phyloP scores from a whole-genome alignment of 768 basidiomycete species.

The Lactarius hengduanensis region DNA sequence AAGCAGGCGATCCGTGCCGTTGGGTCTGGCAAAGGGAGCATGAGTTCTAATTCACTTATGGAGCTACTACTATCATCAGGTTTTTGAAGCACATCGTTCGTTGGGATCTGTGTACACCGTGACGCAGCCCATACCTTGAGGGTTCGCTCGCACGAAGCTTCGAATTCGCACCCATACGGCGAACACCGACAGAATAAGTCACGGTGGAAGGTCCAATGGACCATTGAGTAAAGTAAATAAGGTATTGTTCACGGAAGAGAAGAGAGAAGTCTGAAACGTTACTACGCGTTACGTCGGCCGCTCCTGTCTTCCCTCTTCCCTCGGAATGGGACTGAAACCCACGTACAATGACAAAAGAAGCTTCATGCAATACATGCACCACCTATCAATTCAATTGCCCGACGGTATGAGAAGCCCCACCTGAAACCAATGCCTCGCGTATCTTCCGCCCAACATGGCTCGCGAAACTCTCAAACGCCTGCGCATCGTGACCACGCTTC shows the following conservation, averaged over 20 bases:
- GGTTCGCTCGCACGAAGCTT: too few relatives aligned
- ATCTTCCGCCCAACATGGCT: slow-evolving; percentile 62
- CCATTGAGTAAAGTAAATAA: neutral
- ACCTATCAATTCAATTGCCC: neutral
- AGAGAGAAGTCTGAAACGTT: too few relatives aligned
- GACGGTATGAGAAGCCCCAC: neutral
- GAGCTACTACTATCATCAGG: neutral
- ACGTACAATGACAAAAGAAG: neutral
- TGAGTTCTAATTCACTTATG: neutral
- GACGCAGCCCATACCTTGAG: too few relatives aligned
- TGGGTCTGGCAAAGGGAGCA: too few relatives aligned
- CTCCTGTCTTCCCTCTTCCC: neutral
- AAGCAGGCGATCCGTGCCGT: neutral
- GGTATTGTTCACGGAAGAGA: too few relatives aligned
- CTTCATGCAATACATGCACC: neutral
- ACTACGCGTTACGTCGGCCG: too few relatives aligned
- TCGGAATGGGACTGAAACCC: neutral
- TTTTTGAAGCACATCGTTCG: neutral
- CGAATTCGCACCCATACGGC: neutral
- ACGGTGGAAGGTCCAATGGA: neutral
- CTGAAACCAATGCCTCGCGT: slow-evolving; percentile 7
- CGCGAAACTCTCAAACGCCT: slow-evolving; percentile 63
- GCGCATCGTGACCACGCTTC: slow-evolving; percentile 57
- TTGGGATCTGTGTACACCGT: too few relatives aligned
- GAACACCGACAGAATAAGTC: neutral